Conservation (phyloP, 2,329 filamentous ascomycete genomes). For the Fusarium pseudoanthophilum region DNA sequence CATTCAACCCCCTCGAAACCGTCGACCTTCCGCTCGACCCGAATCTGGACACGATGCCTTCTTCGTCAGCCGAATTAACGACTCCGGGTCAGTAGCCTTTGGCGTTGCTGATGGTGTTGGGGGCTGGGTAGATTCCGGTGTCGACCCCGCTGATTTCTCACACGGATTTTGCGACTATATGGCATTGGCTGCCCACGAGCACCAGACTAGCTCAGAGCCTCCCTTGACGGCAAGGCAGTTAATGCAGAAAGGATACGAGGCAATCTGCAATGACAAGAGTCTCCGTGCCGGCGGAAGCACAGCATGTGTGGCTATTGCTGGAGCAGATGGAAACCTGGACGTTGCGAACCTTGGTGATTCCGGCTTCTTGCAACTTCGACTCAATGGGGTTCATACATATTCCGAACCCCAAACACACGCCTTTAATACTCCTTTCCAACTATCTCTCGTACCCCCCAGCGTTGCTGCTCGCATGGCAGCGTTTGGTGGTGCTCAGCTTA, state of each 20-base stretch:
- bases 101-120: conserved; percentile 95
- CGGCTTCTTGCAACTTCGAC: conserved; percentile 86
- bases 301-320: conserved; percentile 84
- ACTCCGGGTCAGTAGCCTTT: conserved; percentile 78
- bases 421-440: conserved; percentile 97
- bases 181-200: conserved; percentile 77
- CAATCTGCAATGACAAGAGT: conserved; percentile 76
- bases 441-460: conserved; percentile 85
- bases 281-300: conserved; percentile 90
- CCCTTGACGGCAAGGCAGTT: conserved; percentile 72
- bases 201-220: conserved; percentile 52
- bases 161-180: conserved; percentile 95
- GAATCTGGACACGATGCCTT: conserved; percentile 95
- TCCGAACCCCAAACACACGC: conserved; percentile 92
- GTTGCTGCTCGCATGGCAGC: conserved; percentile 82
- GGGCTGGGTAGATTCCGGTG: conserved; percentile 91
- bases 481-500: conserved; percentile 84
- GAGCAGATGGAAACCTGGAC: conserved; percentile 78
- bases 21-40: conserved; percentile 62
- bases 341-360: conserved; percentile 96
- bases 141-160: conserved; percentile 95
- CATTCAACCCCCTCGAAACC: conserved; percentile 60
- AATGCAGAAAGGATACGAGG: conserved; percentile 86
- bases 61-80: conserved; percentile 86
- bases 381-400: conserved; percentile 84